Percentiles rank a stretch among this genome's conserved stretches.
Conservation (phyloP, 495 filamentous ascomycete genomes). For the Darksidea phi region DNA sequence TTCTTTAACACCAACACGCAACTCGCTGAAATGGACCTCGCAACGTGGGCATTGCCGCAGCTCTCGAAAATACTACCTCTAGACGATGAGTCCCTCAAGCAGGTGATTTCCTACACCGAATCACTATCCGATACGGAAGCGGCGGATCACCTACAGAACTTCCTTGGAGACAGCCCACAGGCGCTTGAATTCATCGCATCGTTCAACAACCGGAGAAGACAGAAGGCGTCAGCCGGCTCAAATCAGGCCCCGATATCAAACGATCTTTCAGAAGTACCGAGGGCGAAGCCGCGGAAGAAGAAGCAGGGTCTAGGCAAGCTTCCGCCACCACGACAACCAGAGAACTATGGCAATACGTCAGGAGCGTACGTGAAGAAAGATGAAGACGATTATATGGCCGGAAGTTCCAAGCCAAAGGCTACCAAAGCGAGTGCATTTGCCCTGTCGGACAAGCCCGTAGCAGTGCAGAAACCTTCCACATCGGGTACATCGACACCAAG, state of each 20-base stretch:
- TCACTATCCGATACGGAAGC: constrained; percentile 70
- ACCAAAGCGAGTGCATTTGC: constrained; percentile 41
- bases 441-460: constrained; percentile 44
- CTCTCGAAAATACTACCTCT: constrained; percentile 77
- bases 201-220: constrained; percentile 73
- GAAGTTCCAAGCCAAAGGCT: constrained; percentile 40
- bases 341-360: constrained; percentile 55
- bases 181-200: constrained; percentile 87
- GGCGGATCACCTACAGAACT: constrained; percentile 78
- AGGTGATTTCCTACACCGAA: constrained; percentile 76
- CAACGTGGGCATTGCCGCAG: constrained; percentile 60
- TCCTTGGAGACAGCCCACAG: constrained; percentile 82
- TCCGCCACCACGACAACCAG: constrained; percentile 58
- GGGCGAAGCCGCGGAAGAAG: constrained; percentile 53
- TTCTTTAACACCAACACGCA: background rate
- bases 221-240: constrained; percentile 34
- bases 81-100: constrained; percentile 75
- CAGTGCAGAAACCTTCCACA: constrained; percentile 43
- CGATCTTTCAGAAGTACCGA: constrained; percentile 38
- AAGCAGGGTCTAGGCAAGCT: constrained; percentile 56
- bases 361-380: constrained; percentile 63
- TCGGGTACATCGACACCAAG: constrained; percentile 18
- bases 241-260: constrained; percentile 34
- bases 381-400: constrained; percentile 63
- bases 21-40: constrained; percentile 27